A percentile compares a stretch with the other conserved stretches of the same genome.
Conservation (phyloP, 441 rosid species). For the Gossypium davidsonii region DNA sequence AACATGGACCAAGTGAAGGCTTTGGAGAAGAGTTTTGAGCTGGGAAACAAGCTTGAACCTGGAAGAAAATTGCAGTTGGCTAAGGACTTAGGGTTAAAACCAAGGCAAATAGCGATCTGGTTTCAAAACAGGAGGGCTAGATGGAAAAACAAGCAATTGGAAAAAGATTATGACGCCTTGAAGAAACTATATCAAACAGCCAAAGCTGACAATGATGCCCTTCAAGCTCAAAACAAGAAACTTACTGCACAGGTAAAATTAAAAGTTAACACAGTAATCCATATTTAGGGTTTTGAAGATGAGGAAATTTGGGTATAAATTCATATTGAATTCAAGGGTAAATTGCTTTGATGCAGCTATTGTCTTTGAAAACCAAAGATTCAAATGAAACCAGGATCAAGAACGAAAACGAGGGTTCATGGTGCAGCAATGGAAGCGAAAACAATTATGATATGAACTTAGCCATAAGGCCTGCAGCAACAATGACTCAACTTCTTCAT, state of each 20-base stretch:
- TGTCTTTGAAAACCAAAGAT: slow-evolving; percentile 49
- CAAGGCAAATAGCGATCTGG: slow-evolving; percentile 92
- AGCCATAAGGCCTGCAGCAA: slow-evolving; percentile 39
- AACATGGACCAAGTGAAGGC: slow-evolving; percentile 81
- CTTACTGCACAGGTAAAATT: slow-evolving; percentile 63
- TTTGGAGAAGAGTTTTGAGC: slow-evolving; percentile 87
- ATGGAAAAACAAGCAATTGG: slow-evolving; percentile 92
- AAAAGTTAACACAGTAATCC: neutral
- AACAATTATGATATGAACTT: slow-evolving; percentile 57
- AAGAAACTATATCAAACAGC: slow-evolving; percentile 66
- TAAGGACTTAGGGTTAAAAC: slow-evolving; percentile 73
- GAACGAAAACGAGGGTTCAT: slow-evolving; percentile 59
- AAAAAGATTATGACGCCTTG: slow-evolving; percentile 66
- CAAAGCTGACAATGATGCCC: slow-evolving; percentile 76
- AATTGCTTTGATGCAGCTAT: slow-evolving; percentile 31
- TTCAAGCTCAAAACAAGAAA: slow-evolving; percentile 69
- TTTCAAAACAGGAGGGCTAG: slow-evolving; percentile 94
- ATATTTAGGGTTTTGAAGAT: neutral
- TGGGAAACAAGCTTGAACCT: slow-evolving; percentile 90
- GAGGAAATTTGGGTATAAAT: too few relatives aligned
- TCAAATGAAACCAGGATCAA: slow-evolving; percentile 37
- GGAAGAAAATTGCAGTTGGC: slow-evolving; percentile 87
- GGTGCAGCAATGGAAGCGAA: slow-evolving; percentile 72
- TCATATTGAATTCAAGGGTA: too few relatives aligned
- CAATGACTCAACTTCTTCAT: slow-evolving; percentile 43